Base-by-base conservation (phyloP, 768 basidiomycete species). In the Pleurotus citrinopileatus region DNA sequence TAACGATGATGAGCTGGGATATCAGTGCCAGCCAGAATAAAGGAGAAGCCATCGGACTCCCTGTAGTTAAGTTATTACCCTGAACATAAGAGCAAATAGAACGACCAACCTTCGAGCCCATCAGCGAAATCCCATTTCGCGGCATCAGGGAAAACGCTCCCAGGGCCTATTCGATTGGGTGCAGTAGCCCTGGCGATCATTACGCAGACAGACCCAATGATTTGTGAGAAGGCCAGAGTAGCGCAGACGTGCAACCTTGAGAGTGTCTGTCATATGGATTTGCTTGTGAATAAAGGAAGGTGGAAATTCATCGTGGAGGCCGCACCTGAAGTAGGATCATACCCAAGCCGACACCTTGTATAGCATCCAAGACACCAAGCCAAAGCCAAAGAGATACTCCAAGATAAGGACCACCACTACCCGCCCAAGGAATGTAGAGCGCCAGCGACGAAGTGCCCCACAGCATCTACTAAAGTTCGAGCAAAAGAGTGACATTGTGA, bases 401-500 rank as follows among this genome's bases (percentile, higher is more conserved):
- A 53, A 96, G 83, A 66, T 95, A 97, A 20, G 94, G 91, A 15
- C 94, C 94, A 3, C 78, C 83, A 9, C 65, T 65, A 9, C 94
- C 93, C 2, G 89, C 94, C 94, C 94, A 97, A 3, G 94, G 93
- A 55, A 97, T 87, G 66, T 96, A 97, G 13, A 94, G 72, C 3
- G 91, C 94, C 40, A 97, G 80, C 27, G 92, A 94, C 3, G 94
- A 96, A 7, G 93, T 94, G 62, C 94, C 94, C 94, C 94, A 97
- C 43, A 94, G 72, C 84, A 94, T 96, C 83, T 85, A 52, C 3
- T 23, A 19, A 53, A 56, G 50, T 51, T 37, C 32, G 6, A 40
- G 26, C 3, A 36, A 5, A 12, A 27, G 5, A 13, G 10, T 17
- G n/a, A 26, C 12, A 8, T 9, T 27, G 19, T 55, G 19, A 57